Evolutionary conservation across 1,139 yeast genomes (phyloP).

Genomic region (Saccharomyces pastorianus): DNA sequence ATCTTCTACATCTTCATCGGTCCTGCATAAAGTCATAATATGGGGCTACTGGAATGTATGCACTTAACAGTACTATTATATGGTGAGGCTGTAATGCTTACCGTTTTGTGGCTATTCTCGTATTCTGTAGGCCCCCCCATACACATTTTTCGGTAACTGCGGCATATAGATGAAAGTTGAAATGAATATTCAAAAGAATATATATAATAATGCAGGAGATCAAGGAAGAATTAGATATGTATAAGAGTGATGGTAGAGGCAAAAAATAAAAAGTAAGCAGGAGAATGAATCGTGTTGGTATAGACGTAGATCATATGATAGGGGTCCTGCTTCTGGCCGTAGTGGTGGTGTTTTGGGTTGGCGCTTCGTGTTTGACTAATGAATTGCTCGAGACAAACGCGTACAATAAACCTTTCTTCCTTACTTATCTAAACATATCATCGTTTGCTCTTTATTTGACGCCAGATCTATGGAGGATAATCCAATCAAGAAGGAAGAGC

Average conservation of each 20-base stretch:
- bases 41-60: not conserved
- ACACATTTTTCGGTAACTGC: not conserved
- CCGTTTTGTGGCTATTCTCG: not conserved
- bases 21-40: not conserved
- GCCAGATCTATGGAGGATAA: slow-evolving; percentile 43
- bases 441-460: slow-evolving; percentile 70
- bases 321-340: slow-evolving; percentile 66
- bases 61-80: not conserved
- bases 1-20: not conserved
- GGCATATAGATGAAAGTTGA: not conserved
- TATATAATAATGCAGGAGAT: not conserved
- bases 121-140: not conserved
- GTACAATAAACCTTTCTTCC: slow-evolving; percentile 86
- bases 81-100: not conserved
- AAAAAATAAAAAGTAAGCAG: slow-evolving; percentile 23
- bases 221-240: slow-evolving; percentile 7
- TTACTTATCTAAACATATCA: slow-evolving; percentile 85
- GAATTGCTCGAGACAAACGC: slow-evolving; percentile 58
- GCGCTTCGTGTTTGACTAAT: slow-evolving; percentile 73
- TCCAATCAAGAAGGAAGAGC: slow-evolving; percentile 26
- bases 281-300: not conserved
- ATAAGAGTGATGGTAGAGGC: slow-evolving; percentile 39
- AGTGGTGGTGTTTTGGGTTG: slow-evolving; percentile 82
- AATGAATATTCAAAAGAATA: not conserved
- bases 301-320: slow-evolving; percentile 20